phyloP scores from a whole-genome alignment of 2,329 filamentous ascomycete species.

The Pseudocercospora crystallina region DNA sequence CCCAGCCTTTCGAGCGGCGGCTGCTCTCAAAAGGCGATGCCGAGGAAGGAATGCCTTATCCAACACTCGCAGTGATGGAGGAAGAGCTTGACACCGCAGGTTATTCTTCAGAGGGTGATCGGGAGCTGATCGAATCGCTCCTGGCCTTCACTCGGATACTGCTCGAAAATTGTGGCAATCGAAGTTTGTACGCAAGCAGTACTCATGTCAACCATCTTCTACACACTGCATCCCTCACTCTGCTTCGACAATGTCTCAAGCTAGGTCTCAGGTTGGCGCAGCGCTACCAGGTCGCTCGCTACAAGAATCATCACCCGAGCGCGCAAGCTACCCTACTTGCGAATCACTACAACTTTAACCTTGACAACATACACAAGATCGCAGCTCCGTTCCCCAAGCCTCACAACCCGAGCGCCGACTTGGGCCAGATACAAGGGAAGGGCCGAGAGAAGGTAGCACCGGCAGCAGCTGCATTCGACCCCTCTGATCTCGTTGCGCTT shows the following conservation, averaged over 20 bases:
- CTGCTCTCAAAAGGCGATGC: slow-evolving; percentile 62
- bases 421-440: slow-evolving; percentile 60
- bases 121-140: slow-evolving; percentile 73
- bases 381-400: slow-evolving; percentile 78
- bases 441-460: slow-evolving; percentile 68
- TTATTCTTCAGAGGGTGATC: slow-evolving; percentile 74
- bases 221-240: slow-evolving; percentile 77
- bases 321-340: slow-evolving; percentile 64
- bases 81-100: slow-evolving; percentile 45
- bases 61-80: slow-evolving; percentile 28
- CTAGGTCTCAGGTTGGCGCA: slow-evolving; percentile 85
- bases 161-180: slow-evolving; percentile 91
- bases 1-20: slow-evolving; percentile 68
- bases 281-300: slow-evolving; percentile 85
- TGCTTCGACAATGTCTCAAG: slow-evolving; percentile 76
- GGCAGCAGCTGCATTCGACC: slow-evolving; percentile 61
- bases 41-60: slow-evolving; percentile 41
- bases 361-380: slow-evolving; percentile 80
- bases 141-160: slow-evolving; percentile 84
- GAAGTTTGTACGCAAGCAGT: slow-evolving; percentile 94
- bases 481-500: slow-evolving; percentile 80
- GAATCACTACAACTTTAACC: slow-evolving; percentile 74
- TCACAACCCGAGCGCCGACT: slow-evolving; percentile 52
- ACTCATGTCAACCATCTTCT: slow-evolving; percentile 83
- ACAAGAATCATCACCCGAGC: slow-evolving; percentile 63